Evolutionary conservation across 75 land plant species (phyloP).

Genomic region (Pinus taeda): DNA sequence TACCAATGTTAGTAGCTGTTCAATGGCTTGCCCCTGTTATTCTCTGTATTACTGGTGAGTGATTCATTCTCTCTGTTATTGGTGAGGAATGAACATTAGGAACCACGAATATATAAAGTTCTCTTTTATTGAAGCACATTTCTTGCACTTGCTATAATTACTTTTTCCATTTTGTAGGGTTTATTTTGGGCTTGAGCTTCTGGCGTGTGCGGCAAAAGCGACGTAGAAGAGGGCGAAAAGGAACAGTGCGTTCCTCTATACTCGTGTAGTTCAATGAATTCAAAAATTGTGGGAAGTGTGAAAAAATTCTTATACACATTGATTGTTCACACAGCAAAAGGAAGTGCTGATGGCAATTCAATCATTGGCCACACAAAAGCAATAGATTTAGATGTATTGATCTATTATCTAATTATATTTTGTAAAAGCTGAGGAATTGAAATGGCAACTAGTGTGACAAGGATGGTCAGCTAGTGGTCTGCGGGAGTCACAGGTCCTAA

Average conservation of each 20-base stretch:
- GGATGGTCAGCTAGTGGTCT: no score
- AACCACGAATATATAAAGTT: neutral
- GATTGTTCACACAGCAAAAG: neutral
- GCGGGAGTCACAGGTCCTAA: no score
- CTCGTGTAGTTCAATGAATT: conserved; percentile 5
- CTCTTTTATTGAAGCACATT: neutral
- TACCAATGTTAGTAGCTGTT: conserved; percentile 47
- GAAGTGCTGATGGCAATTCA: neutral
- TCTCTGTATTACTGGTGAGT: conserved; percentile 68
- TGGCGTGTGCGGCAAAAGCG: conserved; percentile 73
- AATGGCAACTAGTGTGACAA: no score
- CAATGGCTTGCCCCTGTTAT: conserved; percentile 82
- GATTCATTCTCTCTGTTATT: no score
- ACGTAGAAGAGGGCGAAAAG: conserved; percentile 60
- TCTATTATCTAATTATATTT: neutral
- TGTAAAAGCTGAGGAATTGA: neutral
- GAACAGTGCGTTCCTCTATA: conserved; percentile 33
- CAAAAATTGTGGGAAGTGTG: no score
- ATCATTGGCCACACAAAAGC: neutral
- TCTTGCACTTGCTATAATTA: neutral
- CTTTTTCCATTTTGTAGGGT: conserved; percentile 37
- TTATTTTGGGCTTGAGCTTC: conserved; percentile 63
- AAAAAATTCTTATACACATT: no score
- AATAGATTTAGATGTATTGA: neutral
- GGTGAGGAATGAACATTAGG: conserved; percentile 1